Conservation (phyloP, 805 yeast species). For the Aciculoconidium aculeatum region DNA sequence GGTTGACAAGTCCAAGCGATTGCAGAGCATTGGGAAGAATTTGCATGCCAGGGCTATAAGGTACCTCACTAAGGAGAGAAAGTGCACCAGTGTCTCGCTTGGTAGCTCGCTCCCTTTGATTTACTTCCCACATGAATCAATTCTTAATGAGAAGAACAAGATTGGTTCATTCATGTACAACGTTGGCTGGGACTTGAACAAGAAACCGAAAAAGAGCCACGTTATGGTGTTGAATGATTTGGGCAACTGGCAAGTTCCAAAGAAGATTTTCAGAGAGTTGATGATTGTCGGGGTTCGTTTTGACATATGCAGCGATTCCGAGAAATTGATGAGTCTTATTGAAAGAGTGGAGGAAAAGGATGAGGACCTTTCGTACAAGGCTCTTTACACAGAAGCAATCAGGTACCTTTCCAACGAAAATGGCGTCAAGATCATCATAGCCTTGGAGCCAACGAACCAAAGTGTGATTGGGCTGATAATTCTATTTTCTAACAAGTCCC, state of each 20-base stretch:
- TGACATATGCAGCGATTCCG: conserved; percentile 44
- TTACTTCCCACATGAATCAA: conserved; percentile 21
- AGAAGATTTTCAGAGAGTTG: conserved; percentile 47
- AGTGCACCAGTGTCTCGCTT: conserved; percentile 33
- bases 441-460: conserved; percentile 47
- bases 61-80: conserved; percentile 39
- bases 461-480: conserved; percentile 49
- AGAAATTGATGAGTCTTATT: conserved; percentile 38
- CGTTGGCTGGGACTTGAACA: conserved; percentile 36
- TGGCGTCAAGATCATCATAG: conserved; percentile 44
- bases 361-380: conserved; percentile 8
- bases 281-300: conserved; percentile 54
- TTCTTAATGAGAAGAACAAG: conserved; percentile 16
- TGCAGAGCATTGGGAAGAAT: conserved; percentile 51
- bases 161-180: conserved; percentile 29
- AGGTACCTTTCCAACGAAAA: conserved; percentile 21
- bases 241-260: conserved; percentile 46
- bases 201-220: conserved; percentile 16
- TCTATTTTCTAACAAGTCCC: conserved; percentile 41
- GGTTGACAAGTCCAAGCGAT: conserved; percentile 49
- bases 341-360: conserved; percentile 13
- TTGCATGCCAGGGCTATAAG: conserved; percentile 48
- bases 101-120: conserved; percentile 48
- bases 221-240: conserved; percentile 39
- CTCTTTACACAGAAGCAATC: conserved; percentile 34